phyloP scores from a whole-genome alignment of 148 eudicot genomes.

The Agrostemma githago region DNA sequence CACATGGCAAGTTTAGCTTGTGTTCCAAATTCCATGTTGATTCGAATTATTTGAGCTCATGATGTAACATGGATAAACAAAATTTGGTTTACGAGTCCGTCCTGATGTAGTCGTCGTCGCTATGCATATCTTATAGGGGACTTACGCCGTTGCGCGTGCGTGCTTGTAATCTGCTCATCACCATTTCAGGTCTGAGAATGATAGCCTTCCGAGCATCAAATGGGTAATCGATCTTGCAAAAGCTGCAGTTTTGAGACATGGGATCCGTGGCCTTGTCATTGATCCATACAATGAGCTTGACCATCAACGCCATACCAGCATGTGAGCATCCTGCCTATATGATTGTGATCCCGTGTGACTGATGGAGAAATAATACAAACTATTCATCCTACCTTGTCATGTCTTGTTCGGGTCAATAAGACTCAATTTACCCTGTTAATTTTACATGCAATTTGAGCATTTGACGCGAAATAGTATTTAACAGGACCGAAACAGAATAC shows the following conservation, averaged over 20 bases:
- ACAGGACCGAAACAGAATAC: conserved; percentile 98
- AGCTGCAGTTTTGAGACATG: conserved; percentile 91
- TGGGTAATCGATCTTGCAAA: conserved; percentile 93
- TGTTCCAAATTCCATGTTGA: neutral
- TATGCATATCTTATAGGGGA: neutral
- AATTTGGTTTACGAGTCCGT: neutral
- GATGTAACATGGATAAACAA: neutral
- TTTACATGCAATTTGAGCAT: neutral
- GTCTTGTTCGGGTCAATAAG: too few relatives aligned
- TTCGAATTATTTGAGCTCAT: neutral
- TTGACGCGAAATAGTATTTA: neutral
- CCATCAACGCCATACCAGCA: conserved; percentile 71
- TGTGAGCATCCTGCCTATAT: conserved; percentile 38
- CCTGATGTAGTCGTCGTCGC: conserved; percentile 1
- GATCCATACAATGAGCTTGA: conserved; percentile 99
- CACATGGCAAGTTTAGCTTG: neutral
- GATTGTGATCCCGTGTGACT: neutral
- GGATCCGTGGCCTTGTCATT: conserved; percentile 88
- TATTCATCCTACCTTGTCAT: too few relatives aligned
- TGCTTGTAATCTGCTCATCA: neutral
- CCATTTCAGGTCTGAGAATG: conserved; percentile 76
- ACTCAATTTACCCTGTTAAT: neutral
- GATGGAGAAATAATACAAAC: neutral
- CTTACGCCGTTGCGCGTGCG: neutral
- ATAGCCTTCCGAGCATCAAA: conserved; percentile 71